Conservation (phyloP, 805 yeast genomes). For the Candida golubevii region DNA sequence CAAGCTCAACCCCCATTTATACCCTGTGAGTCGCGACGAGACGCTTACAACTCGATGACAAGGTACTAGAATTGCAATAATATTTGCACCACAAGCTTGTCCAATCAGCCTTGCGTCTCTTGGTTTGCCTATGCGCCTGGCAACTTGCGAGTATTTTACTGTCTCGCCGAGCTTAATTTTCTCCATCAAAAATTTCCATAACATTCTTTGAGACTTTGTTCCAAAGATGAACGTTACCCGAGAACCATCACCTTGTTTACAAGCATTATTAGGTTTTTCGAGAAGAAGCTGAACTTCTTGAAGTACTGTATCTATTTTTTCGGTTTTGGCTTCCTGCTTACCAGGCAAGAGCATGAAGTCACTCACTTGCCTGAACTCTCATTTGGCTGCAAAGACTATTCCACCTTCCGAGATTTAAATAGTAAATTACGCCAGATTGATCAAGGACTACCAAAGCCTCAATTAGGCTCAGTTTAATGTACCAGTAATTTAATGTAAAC, state of each 20-base stretch:
- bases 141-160: slow-evolving; percentile 27
- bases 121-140: slow-evolving; percentile 22
- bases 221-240: slow-evolving; percentile 26
- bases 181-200: slow-evolving; percentile 31
- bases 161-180: slow-evolving; percentile 26
- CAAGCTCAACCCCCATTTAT: slow-evolving; percentile 33
- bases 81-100: slow-evolving; percentile 29
- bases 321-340: neutral
- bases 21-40: slow-evolving; percentile 40
- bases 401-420: slow-evolving; percentile 15
- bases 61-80: slow-evolving; percentile 36
- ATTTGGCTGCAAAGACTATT: slow-evolving; percentile 12
- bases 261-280: slow-evolving; percentile 4
- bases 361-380: slow-evolving; percentile 8
- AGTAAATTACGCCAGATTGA: slow-evolving; percentile 9
- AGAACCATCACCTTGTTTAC: slow-evolving; percentile 2
- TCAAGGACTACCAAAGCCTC: slow-evolving; percentile 15
- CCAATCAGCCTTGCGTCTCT: slow-evolving; percentile 38
- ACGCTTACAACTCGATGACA: slow-evolving; percentile 39
- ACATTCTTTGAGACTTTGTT: slow-evolving; percentile 33
- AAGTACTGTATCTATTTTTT: neutral
- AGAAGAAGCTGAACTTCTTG: slow-evolving; percentile 4
- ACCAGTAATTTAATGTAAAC: slow-evolving; percentile 10
- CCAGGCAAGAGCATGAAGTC: slow-evolving; percentile 9
- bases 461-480: slow-evolving; percentile 9